Evolutionary conservation across 371 early-diverging fungal genomes (phyloP), one percentile per base, ranked within the genome.

Genomic region (Mortierella sp.): DNA sequence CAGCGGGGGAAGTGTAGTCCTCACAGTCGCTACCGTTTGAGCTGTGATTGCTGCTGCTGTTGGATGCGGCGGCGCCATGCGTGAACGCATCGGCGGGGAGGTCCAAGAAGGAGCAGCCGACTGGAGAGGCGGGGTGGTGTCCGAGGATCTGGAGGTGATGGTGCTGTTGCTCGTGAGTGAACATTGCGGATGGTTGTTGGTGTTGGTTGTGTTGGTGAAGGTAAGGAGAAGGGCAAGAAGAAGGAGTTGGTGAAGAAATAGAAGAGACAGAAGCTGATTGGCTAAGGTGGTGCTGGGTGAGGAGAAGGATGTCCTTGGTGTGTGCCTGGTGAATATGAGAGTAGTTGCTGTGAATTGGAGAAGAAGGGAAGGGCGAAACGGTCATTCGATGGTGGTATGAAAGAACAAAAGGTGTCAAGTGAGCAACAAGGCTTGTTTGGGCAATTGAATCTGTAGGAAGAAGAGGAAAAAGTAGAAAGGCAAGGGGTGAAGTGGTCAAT

Each of bases 111-210:
- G 71, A 43, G 79, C 71, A 54, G 5, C 76, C 54, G 24, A 9
- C 71, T 19, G 85, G 85, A 2, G 85, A 85, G 14, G 78, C 78
- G 0, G 85, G 81, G 59, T 85, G 81, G 67, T 81, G 78, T 21
- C 85, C 85, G 43, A 85, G 74, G 71, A 85, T 85, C 67, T 81
- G 81, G 24, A 80, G 54, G 44, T 84, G 84, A 48, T 84, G 84
- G 70, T 77, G 71, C 13, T 70, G 67, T 44, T 74, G 59, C 37
- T 78, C 67, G 19, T 54, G 51, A n/a, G 69, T n/a, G 76, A 51
- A 50, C 64, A 37, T 72, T 75, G 72, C 50, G 61, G 51, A 31
- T 13, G n/a, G 31, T 16, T 75, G 76, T 24, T 69, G 73, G 21
- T 79, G 72, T 26, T 78, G 73, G 46, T 78, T 69, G 28, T 78